Conservation (phyloP, 192 early-diverging fungal species). For the Mortierella claussenii region DNA sequence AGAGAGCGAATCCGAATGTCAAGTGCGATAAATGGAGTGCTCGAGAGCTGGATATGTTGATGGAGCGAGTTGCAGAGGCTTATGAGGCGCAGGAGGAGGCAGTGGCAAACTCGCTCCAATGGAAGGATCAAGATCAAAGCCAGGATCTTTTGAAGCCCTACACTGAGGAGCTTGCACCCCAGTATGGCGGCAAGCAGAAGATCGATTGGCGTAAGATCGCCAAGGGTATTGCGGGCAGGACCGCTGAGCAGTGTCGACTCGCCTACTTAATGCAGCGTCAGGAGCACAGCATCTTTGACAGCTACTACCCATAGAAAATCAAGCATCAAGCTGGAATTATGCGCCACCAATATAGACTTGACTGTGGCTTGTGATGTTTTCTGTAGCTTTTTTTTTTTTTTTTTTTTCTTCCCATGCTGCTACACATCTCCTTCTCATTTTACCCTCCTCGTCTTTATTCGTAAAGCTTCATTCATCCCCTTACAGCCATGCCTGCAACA, state of each 20-base stretch:
- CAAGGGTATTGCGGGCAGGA: conserved; percentile 28
- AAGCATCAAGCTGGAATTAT: neutral
- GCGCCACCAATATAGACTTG: neutral
- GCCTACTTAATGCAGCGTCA: too few species aligned
- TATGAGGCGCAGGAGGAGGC: neutral
- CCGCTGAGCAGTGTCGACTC: conserved; percentile 30
- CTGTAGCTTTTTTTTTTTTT: conserved; percentile 18
- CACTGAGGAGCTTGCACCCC: conserved; percentile 7
- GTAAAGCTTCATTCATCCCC: neutral
- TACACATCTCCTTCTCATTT: neutral
- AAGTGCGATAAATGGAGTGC: conserved; percentile 18
- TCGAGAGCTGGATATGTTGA: conserved; percentile 23
- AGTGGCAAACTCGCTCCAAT: too few species aligned
- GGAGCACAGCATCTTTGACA: conserved; percentile 17
- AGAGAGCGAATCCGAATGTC: conserved; percentile 19
- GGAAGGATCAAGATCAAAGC: neutral
- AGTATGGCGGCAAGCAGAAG: conserved; percentile 16
- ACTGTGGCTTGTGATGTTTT: conserved; percentile 17
- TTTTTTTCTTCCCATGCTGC: conserved; percentile 9
- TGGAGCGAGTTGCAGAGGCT: conserved; percentile 20
- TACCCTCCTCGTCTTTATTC: neutral
- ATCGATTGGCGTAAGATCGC: conserved; percentile 33
- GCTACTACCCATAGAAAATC: neutral
- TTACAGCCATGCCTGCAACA: conserved; percentile 31
- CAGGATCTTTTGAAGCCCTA: neutral